A percentile compares a stretch with the other conserved stretches of the same genome.
Evolutionary conservation across 2,329 filamentous ascomycete genomes (phyloP).

Genomic region (Trichophyton equinum): DNA sequence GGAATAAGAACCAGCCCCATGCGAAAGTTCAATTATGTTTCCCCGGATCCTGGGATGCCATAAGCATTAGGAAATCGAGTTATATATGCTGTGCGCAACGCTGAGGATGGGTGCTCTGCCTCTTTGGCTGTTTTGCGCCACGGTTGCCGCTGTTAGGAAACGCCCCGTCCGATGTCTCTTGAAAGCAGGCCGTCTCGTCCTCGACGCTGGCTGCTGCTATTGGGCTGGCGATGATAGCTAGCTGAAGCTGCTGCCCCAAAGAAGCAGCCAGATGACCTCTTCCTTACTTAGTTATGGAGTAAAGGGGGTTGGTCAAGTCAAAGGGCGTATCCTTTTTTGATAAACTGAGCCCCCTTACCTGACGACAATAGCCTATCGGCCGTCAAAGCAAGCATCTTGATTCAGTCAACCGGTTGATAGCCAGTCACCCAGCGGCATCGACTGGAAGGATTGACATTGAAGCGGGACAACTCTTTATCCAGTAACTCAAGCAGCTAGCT

Average conservation of each 20-base stretch:
- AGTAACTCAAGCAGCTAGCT: background rate
- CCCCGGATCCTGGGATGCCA: background rate
- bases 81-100: constrained; percentile 1
- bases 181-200: background rate
- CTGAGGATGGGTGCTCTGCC: background rate
- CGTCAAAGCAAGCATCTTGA: too few species aligned
- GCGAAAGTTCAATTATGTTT: background rate
- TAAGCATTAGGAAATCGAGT: constrained; percentile 1
- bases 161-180: background rate
- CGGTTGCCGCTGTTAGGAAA: background rate
- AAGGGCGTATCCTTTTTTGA: background rate
- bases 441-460: background rate
- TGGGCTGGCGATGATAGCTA: background rate
- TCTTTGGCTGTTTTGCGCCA: background rate
- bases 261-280: background rate
- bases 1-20: background rate
- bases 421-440: too few species aligned
- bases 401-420: too few species aligned
- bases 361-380: background rate
- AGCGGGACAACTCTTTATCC: background rate
- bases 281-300: background rate
- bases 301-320: background rate
- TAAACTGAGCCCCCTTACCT: too few species aligned
- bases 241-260: background rate
- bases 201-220: background rate